These are phyloP conservation scores for Aristolochia californica DNA, from an alignment of 164 flowering plant genomes.

Conservation along the genomic window DNA sequence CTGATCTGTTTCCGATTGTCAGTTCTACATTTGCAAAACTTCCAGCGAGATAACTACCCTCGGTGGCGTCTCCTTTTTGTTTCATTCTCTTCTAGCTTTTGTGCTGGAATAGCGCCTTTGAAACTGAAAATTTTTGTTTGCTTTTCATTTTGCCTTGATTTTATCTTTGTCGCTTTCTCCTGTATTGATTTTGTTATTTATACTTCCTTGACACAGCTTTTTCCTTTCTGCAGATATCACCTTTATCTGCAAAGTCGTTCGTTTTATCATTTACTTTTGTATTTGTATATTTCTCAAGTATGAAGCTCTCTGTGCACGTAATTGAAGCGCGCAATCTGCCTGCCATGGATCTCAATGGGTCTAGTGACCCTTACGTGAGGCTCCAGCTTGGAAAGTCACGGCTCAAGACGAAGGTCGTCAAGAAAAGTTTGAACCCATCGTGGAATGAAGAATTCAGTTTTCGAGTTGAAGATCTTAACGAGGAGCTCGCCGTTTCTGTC, in stretches of 20 bases:
- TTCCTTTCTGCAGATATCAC: not conserved
- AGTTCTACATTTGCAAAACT: no score
- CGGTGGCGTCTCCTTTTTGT: no score
- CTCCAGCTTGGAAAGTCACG: conserved; percentile 62
- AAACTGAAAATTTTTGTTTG: no score
- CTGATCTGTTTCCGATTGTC: no score
- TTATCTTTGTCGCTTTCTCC: no score
- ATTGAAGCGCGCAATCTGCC: conserved; percentile 65
- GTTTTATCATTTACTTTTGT: not conserved
- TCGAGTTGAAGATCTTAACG: conserved; percentile 72
- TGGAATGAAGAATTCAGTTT: conserved; percentile 83
- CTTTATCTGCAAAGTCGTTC: not conserved
- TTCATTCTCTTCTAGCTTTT: no score
- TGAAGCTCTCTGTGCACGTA: conserved; percentile 71
- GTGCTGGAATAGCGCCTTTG: no score
- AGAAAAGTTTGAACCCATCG: conserved; percentile 67
- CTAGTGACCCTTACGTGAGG: conserved; percentile 77
- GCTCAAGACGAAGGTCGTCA: conserved; percentile 67
- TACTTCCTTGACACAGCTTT: no score
- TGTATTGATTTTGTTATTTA: no score
- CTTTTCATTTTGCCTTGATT: no score
- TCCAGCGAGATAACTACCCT: no score
- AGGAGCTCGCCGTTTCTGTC: conserved; percentile 56
- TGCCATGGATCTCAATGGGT: conserved; percentile 74
- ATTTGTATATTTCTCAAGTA: conserved; percentile 12